Conservation (phyloP, 768 basidiomycete genomes). For the Collybia nuda region DNA sequence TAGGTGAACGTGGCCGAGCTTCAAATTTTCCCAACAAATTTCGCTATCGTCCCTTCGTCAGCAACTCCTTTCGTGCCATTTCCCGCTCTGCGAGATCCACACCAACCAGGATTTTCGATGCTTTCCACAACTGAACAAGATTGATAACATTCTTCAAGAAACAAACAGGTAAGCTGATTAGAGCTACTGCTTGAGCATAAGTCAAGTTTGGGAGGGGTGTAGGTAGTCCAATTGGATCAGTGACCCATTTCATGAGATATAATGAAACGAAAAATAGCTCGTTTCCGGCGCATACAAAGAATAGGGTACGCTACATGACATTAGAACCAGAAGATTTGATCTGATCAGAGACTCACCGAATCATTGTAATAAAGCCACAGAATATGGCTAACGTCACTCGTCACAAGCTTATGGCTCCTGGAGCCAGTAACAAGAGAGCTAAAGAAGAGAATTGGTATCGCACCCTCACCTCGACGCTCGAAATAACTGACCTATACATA, state of each 20-base stretch:
- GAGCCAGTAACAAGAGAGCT: slow-evolving; percentile 97
- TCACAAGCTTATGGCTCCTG: slow-evolving; percentile 89
- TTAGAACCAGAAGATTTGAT: neutral
- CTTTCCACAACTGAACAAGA: slow-evolving; percentile 97
- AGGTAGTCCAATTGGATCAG: slow-evolving; percentile 62
- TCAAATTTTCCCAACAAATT: neutral
- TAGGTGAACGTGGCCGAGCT: slow-evolving; percentile 1
- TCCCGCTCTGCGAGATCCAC: slow-evolving; percentile 89
- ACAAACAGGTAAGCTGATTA: slow-evolving; percentile 65
- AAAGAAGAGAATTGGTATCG: slow-evolving; percentile 11
- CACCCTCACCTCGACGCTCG: neutral
- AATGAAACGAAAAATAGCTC: slow-evolving; percentile 94
- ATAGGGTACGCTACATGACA: slow-evolving; percentile 68
- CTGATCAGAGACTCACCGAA: slow-evolving; percentile 53
- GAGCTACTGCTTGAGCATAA: slow-evolving; percentile 75
- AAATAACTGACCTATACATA: slow-evolving; percentile 85
- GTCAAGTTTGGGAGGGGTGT: slow-evolving; percentile 42
- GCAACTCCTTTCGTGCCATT: slow-evolving; percentile 49
- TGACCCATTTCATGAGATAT: slow-evolving; percentile 88
- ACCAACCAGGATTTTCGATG: slow-evolving; percentile 90
- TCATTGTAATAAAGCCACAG: slow-evolving; percentile 94
- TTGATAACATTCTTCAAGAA: slow-evolving; percentile 90
- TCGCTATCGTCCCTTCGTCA: slow-evolving; percentile 10
- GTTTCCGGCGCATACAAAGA: slow-evolving; percentile 92
- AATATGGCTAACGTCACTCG: slow-evolving; percentile 89